Conservation (phyloP, 805 yeast species). For the Saturnispora sekii region DNA sequence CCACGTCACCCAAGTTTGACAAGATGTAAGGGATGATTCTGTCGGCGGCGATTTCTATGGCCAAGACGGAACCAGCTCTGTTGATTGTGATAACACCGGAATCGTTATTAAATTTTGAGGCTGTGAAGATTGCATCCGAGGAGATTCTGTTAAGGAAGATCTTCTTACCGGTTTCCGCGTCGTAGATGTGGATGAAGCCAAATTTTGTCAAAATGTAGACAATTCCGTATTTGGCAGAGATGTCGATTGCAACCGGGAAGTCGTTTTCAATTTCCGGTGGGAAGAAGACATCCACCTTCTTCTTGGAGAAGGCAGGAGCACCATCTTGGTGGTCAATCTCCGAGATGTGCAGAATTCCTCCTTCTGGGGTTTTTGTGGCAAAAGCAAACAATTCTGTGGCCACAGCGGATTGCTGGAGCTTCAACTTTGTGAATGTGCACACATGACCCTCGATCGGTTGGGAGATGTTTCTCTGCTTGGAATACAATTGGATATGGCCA, state of each 20-base stretch:
- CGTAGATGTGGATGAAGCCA: conserved; percentile 94
- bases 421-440: conserved; percentile 72
- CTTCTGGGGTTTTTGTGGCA: conserved; percentile 79
- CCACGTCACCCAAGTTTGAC: conserved; percentile 75
- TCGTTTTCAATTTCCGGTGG: conserved; percentile 95
- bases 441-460: conserved; percentile 99
- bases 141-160: conserved; percentile 94
- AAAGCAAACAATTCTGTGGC: conserved; percentile 86
- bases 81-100: conserved; percentile 90
- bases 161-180: conserved; percentile 84
- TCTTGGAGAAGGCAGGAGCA: conserved; percentile 77
- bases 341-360: conserved; percentile 81
- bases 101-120: conserved; percentile 57
- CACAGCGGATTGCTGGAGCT: conserved; percentile 60
- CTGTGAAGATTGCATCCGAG: conserved; percentile 90
- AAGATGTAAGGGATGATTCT: conserved; percentile 85
- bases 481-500: conserved; percentile 90
- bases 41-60: conserved; percentile 79
- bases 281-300: conserved; percentile 85
- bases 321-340: conserved; percentile 92
- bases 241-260: conserved; percentile 89
- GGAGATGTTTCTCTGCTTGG: conserved; percentile 81
- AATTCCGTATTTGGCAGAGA: conserved; percentile 78
- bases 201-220: conserved; percentile 86
- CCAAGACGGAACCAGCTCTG: conserved; percentile 89